Evolutionary conservation across 768 basidiomycete species (phyloP), one percentile per base, ranked within the genome.

Genomic region (Suillus ampliporus): DNA sequence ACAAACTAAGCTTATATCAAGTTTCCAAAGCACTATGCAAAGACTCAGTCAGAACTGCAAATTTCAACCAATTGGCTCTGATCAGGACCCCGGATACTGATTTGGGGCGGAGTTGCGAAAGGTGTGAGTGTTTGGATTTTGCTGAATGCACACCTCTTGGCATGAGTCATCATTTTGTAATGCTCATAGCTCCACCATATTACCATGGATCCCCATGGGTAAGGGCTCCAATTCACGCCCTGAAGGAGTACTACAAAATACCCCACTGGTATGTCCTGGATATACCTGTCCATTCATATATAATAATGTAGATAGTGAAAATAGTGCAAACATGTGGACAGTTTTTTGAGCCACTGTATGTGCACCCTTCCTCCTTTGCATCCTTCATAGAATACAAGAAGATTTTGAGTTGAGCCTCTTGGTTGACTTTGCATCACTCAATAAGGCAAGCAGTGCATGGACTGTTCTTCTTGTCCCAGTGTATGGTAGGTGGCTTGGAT

Each of bases 311-410:
- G n/a, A n/a, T n/a, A n/a, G n/a, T n/a, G n/a, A n/a, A n/a, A n/a
- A n/a, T n/a, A n/a, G n/a, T n/a, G n/a, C n/a, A n/a, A n/a, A n/a
- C n/a, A n/a, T n/a, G n/a, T n/a, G n/a, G n/a, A n/a, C n/a, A n/a
- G n/a, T n/a, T n/a, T n/a, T n/a, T n/a, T n/a, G n/a, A n/a, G n/a
- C n/a, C n/a, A n/a, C n/a, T n/a, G n/a, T n/a, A n/a, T n/a, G n/a
- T n/a, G n/a, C n/a, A n/a, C 28, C 57, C 57, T 58, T 58, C 57
- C 43, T 58, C 57, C 11, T 58, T 58, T 1, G 14, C 41, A 28
- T 58, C 57, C 41, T 58, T 31, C 5, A 28, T 14, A 21, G 57
- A 58, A 43, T 58, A 40, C 1, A 38, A 58, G 19, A 58, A 58
- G 10, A 58, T 35, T n/a, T 43, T 58, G 13, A 58, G 21, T 19